Evolutionary conservation across 345 rosid genomes (phyloP).

Genomic region (Isatis tinctoria): DNA sequence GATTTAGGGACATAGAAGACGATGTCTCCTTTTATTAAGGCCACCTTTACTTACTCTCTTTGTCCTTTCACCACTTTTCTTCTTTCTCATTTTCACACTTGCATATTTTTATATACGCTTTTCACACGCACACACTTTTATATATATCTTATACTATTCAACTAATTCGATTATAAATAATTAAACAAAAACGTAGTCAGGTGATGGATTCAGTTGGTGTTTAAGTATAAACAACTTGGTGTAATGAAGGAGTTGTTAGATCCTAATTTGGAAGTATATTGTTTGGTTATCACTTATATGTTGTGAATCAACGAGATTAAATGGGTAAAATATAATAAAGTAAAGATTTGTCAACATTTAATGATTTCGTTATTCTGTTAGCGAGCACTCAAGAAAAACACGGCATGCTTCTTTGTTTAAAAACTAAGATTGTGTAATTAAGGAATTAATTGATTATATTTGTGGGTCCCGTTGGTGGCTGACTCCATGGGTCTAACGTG

Average conservation of each 20-base stretch:
- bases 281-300: background rate
- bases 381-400: background rate
- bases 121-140: constrained; percentile 25
- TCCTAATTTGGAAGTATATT: background rate
- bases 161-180: background rate
- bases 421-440: background rate
- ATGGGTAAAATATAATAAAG: background rate
- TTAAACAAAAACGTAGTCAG: background rate
- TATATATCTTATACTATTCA: background rate
- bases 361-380: constrained; percentile 12
- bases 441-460: background rate
- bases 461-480: constrained; percentile 6
- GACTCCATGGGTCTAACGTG: constrained; percentile 19
- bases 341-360: background rate
- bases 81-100: constrained; percentile 23
- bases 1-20: no score
- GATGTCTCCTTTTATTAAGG: no score
- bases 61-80: constrained; percentile 25
- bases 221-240: constrained; percentile 15
- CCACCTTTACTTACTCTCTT: constrained; percentile 12
- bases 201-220: constrained; percentile 16
- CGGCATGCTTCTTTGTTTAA: background rate
- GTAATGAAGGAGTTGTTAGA: background rate
- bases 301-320: background rate
- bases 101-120: background rate